phyloP scores from a whole-genome alignment of 2,329 filamentous ascomycete species.

The Aspergillus amoenus region DNA sequence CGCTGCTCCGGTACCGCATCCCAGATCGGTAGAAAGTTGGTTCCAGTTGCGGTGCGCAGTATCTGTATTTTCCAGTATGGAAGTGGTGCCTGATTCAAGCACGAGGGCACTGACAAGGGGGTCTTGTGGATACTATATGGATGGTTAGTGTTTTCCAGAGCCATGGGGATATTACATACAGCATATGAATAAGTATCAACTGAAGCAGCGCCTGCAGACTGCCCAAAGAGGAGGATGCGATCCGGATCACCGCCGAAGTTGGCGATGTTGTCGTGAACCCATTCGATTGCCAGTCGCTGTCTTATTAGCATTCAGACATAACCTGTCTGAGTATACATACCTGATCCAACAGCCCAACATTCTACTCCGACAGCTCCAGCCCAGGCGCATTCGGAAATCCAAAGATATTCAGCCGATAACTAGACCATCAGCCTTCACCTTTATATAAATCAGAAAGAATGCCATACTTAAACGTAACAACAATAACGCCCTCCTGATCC shows the following conservation, averaged over 20 bases:
- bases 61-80: not conserved
- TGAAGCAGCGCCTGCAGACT: slow-evolving; percentile 11
- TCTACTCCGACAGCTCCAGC: slow-evolving; percentile 9
- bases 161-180: not conserved
- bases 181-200: slow-evolving; percentile 8
- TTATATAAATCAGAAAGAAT: not conserved
- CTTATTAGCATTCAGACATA: not conserved
- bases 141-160: not conserved
- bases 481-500: slow-evolving; percentile 16
- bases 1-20: not conserved
- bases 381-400: slow-evolving; percentile 20
- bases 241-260: slow-evolving; percentile 10
- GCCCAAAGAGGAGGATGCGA: slow-evolving; percentile 7
- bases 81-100: not conserved
- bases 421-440: not conserved
- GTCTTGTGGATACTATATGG: not conserved
- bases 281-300: slow-evolving; percentile 5
- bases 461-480: slow-evolving; percentile 20
- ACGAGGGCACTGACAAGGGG: not conserved
- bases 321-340: not conserved
- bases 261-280: slow-evolving; percentile 12
- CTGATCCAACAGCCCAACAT: slow-evolving; percentile 21
- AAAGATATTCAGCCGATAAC: slow-evolving; percentile 22
- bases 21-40: not conserved
- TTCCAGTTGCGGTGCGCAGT: not conserved